These are phyloP conservation scores for Saposhnikovia divaricata DNA, from an alignment of 129 eudicot genomes.

Conservation along the genomic window DNA sequence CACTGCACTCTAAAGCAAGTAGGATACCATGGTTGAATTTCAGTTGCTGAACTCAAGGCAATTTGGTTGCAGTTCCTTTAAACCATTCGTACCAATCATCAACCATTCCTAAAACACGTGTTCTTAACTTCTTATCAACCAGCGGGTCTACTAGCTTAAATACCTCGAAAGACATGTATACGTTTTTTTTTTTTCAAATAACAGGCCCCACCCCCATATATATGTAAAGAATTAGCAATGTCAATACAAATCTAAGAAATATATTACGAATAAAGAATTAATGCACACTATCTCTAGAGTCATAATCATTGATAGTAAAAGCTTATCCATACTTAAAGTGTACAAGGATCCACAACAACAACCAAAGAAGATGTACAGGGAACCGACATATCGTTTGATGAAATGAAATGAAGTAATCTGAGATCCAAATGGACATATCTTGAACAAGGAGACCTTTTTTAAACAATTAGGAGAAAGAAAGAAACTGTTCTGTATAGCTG, in stretches of 20 bases:
- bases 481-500: not conserved
- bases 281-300: not conserved
- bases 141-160: not conserved
- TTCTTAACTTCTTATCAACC: not conserved
- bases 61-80: not conserved
- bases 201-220: not conserved
- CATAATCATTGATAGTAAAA: not conserved
- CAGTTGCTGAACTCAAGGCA: not conserved
- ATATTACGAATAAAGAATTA: not conserved
- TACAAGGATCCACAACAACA: not conserved
- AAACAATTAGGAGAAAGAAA: not conserved
- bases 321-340: not conserved
- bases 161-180: not conserved
- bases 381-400: not conserved
- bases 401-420: not conserved
- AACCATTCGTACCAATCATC: not conserved
- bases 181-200: not conserved
- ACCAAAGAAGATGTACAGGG: not conserved
- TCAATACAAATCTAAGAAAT: not conserved
- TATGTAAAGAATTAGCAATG: not conserved
- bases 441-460: not conserved
- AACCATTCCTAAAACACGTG: not conserved
- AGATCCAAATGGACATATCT: not conserved
- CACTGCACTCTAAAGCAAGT: not conserved
- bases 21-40: not conserved